Evolutionary conservation across 495 filamentous ascomycete genomes (phyloP), one percentile per base, ranked within the genome.

Genomic region (Aspergillus cavernicola): DNA sequence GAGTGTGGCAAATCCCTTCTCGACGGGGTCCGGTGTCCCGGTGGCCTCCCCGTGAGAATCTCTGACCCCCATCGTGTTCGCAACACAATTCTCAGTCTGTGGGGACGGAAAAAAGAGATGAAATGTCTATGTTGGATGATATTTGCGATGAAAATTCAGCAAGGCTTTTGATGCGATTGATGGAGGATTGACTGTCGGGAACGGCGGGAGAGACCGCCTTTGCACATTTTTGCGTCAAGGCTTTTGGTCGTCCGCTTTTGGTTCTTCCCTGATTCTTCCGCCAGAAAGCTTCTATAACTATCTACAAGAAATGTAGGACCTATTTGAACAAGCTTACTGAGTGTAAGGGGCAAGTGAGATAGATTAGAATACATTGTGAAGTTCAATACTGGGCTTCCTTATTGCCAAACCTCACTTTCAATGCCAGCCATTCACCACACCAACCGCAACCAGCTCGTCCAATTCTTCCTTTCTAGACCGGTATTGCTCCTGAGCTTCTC

Each of bases 401-500:
- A 19, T 9, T 43, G 15, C 15, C 22, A 42, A 19, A 19, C 29
- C 31, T 46, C 40, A 33, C 8, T 42, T 35, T 72, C 45, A 77
- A 58, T 77, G 69, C 70, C 71, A 77, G 8, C 73, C 72, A 64
- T 77, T 74, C 20, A 73, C 66, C 26, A 56, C 62, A 7, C 66
- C 69, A 24, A 68, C 67, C 26, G 65, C 63, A 51, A 71, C 55
- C 40, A 92, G 71, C 51, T 71, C 76, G 43, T 87, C 85, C 50
- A 97, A 64, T 73, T 97, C 93, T 32, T 89, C 87, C 65, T 79
- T 90, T 53, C 82, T 78, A 53, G 67, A 72, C 63, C 86, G 78
- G 65, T 92, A 97, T 58, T 86, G 65, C 52, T 97, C 90, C 70
- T 98, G 95, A 24, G 88, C 89, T 75, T 96, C 90, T 43, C 89